phyloP scores from a whole-genome alignment of 2,329 filamentous ascomycete genomes.

The Stagonosporopsis vannaccii region DNA sequence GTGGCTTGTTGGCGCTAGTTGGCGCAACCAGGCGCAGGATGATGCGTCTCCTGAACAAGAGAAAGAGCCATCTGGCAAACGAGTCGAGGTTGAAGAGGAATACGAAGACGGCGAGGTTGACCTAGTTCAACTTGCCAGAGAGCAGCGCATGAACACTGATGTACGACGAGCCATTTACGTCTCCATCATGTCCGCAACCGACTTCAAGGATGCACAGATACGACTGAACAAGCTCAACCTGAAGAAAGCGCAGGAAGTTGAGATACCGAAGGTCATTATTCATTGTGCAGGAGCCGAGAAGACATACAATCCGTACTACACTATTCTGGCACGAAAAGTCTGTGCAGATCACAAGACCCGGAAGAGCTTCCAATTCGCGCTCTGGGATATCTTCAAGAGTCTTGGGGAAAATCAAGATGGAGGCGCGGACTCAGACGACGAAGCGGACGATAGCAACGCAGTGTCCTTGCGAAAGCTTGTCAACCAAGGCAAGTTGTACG shows the following conservation, averaged over 20 bases:
- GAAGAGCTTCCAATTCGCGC: conserved; percentile 84
- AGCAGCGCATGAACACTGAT: conserved; percentile 86
- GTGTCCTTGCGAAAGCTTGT: conserved; percentile 67
- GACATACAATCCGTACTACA: conserved; percentile 92
- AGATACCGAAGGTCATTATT: conserved; percentile 86
- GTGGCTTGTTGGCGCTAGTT: conserved; percentile 98
- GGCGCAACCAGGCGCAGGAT: conserved; percentile 59
- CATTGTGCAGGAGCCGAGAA: conserved; percentile 86
- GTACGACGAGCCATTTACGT: conserved; percentile 92
- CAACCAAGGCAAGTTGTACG: conserved; percentile 73
- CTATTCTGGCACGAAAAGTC: conserved; percentile 79
- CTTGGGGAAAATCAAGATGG: conserved; percentile 80
- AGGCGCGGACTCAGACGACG: conserved; percentile 64
- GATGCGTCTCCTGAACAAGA: conserved; percentile 48
- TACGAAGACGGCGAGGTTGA: conserved; percentile 61
- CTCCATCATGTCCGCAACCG: conserved; percentile 83
- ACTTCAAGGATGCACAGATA: conserved; percentile 82
- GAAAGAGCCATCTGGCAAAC: conserved; percentile 34
- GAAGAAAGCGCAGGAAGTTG: conserved; percentile 83
- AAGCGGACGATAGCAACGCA: conserved; percentile 59
- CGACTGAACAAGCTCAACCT: conserved; percentile 82
- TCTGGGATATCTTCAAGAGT: conserved; percentile 85
- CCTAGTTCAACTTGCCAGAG: conserved; percentile 74
- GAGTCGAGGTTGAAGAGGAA: conserved; percentile 18
- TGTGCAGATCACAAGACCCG: conserved; percentile 77